Evolutionary conservation across 208 protist species (phyloP), one percentile per base, ranked within the genome.

Genomic region (Zelonia costaricensis): DNA sequence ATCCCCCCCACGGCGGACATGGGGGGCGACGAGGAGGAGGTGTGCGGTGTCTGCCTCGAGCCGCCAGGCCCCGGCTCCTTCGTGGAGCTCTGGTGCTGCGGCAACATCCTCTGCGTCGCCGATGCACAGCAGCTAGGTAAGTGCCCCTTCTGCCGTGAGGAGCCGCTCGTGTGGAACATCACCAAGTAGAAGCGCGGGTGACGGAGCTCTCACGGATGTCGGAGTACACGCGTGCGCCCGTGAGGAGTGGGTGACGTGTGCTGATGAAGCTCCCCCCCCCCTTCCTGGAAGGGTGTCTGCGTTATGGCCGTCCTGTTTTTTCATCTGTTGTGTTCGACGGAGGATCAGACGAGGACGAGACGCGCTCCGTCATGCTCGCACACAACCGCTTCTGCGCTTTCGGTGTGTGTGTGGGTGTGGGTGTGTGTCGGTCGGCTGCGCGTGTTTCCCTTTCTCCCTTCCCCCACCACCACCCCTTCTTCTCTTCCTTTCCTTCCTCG

Each of bases 21-120:
- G 51, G 66, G 49, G 47, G 76, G 63, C 12, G 88, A 88, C 18
- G 82, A 89, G 15, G 85, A 91, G 49, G 73, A 87, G 38, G 61
- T 90, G 43, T 95, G 89, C 56, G 89, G 86, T n/a, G 82, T 95
- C 9, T 95, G 89, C 53, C 74, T 95, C 16, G 89, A 95, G 49
- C 53, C 39, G 3, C 89, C 89, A 1, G 51, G 43, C 13, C 58
- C 66, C 0, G 81, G 77, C 44, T 71, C 56, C 56, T 91, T 82
- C 62, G 86, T 91, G 22, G 75, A 87, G 65, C 57, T 91, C 43
- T 90, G 81, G 84, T 95, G 89, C 61, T 95, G 89, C 62, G 75
- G 78, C 15, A 95, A 95, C 55, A 73, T 90, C 1, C 65, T 95
- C 10, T 95, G 89, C 56, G 84, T 93, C 39, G 56, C 47, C 12